Evolutionary conservation across 441 rosid genomes (phyloP).

Genomic region (Corymbia citriodora): DNA sequence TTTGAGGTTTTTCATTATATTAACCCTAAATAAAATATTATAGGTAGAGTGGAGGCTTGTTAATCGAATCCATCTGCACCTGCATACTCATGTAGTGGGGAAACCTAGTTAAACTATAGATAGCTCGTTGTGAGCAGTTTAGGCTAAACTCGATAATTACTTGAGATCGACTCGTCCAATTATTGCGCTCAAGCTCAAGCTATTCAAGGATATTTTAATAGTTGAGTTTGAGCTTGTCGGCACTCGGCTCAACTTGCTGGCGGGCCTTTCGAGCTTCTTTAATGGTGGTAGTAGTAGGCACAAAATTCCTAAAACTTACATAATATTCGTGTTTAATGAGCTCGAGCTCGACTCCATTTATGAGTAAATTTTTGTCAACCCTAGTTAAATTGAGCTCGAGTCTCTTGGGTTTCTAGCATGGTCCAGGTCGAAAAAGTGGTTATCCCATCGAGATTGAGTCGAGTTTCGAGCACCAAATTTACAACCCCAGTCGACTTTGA

Average conservation of each 20-base stretch:
- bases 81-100: accelerated
- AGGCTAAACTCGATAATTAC: background rate
- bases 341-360: background rate
- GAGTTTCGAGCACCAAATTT: no score
- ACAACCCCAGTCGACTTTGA: no score
- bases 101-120: background rate
- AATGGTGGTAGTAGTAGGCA: background rate
- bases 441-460: background rate
- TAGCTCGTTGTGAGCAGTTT: background rate
- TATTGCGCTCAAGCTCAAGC: background rate
- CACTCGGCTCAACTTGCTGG: background rate
- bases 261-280: background rate
- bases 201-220: background rate
- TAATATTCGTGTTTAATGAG: background rate
- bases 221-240: background rate
- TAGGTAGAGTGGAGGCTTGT: background rate
- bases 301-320: background rate
- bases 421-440: background rate
- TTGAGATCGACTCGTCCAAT: background rate
- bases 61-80: background rate
- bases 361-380: background rate
- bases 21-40: no score
- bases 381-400: background rate
- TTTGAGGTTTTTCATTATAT: no score
- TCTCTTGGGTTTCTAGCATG: background rate